Percentiles rank a stretch among this genome's conserved stretches.
These are phyloP conservation scores for Boletellus deceptivus DNA, from an alignment of 1,284 basidiomycete genomes.

Conservation along the genomic window DNA sequence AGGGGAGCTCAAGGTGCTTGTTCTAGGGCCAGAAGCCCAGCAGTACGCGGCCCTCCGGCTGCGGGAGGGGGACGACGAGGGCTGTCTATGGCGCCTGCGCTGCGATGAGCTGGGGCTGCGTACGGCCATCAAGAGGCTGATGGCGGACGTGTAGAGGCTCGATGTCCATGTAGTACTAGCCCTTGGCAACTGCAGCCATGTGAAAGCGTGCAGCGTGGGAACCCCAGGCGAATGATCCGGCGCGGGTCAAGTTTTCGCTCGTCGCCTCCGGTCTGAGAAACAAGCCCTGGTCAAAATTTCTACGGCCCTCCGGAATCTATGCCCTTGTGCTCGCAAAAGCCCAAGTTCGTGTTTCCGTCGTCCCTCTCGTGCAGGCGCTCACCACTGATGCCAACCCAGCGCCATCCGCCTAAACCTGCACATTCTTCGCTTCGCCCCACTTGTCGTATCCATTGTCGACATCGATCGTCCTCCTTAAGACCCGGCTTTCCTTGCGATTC, in stretches of 20 bases:
- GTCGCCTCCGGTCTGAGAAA: too few species aligned
- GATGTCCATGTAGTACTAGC: too few species aligned
- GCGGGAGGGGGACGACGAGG: slow-evolving; percentile 62
- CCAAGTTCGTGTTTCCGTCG: slow-evolving; percentile 17
- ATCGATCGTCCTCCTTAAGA: slow-evolving; percentile 76
- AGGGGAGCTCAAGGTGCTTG: slow-evolving; percentile 66
- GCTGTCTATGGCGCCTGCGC: slow-evolving; percentile 70
- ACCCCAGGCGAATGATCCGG: neutral
- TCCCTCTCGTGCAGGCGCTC: neutral
- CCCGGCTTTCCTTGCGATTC: slow-evolving; percentile 12
- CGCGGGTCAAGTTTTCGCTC: neutral
- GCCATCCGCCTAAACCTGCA: slow-evolving; percentile 47
- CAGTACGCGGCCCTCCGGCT: slow-evolving; percentile 49
- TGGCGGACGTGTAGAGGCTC: slow-evolving; percentile 29
- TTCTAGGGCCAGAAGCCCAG: slow-evolving; percentile 31
- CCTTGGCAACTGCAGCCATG: neutral
- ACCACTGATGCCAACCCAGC: slow-evolving; percentile 20
- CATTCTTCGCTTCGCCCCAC: slow-evolving; percentile 61
- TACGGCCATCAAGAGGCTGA: slow-evolving; percentile 38
- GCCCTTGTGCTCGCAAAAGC: slow-evolving; percentile 40
- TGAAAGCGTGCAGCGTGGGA: neutral
- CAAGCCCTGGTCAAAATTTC: neutral
- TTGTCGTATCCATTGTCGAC: slow-evolving; percentile 59
- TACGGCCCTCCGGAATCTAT: slow-evolving; percentile 41
- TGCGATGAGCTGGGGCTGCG: slow-evolving; percentile 45